These are phyloP conservation scores for Ophiostoma sp. DNA, from an alignment of 2,329 filamentous ascomycete species.

Conservation along the genomic window DNA sequence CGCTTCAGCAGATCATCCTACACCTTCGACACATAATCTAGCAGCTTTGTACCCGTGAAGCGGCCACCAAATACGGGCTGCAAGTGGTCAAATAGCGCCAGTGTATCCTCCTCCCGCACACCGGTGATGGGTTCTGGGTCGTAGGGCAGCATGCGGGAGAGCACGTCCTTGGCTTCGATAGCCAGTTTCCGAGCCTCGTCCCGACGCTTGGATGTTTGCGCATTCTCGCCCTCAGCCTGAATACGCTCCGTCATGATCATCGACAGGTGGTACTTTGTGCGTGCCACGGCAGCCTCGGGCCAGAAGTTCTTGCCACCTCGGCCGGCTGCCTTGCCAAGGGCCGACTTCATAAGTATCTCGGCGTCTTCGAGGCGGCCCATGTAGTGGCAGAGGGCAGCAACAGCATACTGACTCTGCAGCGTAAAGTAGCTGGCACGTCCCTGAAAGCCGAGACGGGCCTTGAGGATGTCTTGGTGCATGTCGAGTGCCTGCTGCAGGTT, in stretches of 20 bases:
- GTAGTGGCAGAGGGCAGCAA: conserved; percentile 27
- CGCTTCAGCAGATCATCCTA: neutral
- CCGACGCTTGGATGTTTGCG: neutral
- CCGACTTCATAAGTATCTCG: conserved; percentile 26
- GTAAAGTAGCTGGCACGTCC: conserved; percentile 30
- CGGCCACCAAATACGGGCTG: conserved; percentile 30
- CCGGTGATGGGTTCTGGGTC: conserved; percentile 29
- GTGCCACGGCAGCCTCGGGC: conserved; percentile 28
- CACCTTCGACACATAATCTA: conserved; percentile 24
- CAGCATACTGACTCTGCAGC: conserved; percentile 30
- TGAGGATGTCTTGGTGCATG: conserved; percentile 27
- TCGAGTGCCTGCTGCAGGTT: conserved; percentile 21
- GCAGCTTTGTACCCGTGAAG: conserved; percentile 28
- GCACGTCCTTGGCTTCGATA: conserved; percentile 29
- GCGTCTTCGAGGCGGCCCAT: conserved; percentile 28
- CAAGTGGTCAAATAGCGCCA: conserved; percentile 30
- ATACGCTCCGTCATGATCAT: conserved; percentile 23
- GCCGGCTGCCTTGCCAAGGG: conserved; percentile 20
- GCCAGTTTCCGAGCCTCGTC: conserved; percentile 24
- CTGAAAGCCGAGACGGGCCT: conserved; percentile 29
- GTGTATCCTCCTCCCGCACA: conserved; percentile 27
- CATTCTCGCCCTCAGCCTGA: neutral
- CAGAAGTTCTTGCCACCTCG: conserved; percentile 28
- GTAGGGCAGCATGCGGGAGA: conserved; percentile 30
- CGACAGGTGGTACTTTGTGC: conserved; percentile 30